Base-by-base conservation (phyloP, 73 alveolate species). In the Paramecium sexaurelia region DNA sequence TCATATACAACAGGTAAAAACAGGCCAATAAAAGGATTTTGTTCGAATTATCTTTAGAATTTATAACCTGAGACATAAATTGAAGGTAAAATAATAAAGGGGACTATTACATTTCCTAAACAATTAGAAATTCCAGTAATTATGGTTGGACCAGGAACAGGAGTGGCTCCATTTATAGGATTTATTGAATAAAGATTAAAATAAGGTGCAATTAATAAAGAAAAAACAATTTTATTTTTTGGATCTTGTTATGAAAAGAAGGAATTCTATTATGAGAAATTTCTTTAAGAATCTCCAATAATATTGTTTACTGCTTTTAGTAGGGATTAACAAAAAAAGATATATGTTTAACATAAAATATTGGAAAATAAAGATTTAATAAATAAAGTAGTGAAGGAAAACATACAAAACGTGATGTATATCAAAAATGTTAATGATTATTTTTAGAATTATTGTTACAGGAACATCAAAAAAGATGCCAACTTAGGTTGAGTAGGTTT, bases 81-180 rank as follows among this genome's bases (percentile, higher is more conserved):
- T 1, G 92, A 92, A 10, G 85, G 92, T 6, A 83, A 91, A 91
- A 69, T 96, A 6, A 86, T 85, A 39, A 85, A 91, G 15, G 98
- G 98, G 15, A 93, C 96, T 5, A 82, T 95, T 95, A 66, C 56
- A 55, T 26, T 95, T 37, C 98, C 99, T 36, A 82, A 89, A 26
- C 93, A 94, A 57, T 45, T 91, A 40, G 83, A 92, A 19, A 95
- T 93, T 9, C 99, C 99, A 24, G 66, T 97, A 26, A 92, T 97
- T 19, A 96, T 96, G 99, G 92, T 97, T 87, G 97, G 99, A 17
- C 98, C 99, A 24, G 99, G 99, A n/a, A 97, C 99, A 39, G 99
- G 99, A 6, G 96, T 97, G n/a, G 98, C 96, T 3, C 99, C 99
- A 40, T 97, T 96, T 87, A 96, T 97, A 29, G 98, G 99, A 24